These are phyloP conservation scores for Basipetospora chlamydospora DNA, from an alignment of 2,329 filamentous ascomycete species.

Conservation along the genomic window DNA sequence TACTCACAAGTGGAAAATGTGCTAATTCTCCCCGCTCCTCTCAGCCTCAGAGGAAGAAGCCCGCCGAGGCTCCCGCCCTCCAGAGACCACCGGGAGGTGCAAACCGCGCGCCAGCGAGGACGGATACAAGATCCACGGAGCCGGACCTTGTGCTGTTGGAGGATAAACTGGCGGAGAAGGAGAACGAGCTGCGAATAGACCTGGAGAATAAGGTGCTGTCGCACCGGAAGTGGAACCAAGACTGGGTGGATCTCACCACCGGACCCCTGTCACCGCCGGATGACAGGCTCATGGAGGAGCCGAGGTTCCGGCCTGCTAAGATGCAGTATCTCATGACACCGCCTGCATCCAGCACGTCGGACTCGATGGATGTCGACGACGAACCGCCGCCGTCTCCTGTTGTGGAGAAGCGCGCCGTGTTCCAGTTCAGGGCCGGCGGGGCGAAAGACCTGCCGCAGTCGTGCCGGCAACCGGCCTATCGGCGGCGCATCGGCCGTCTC, in stretches of 20 bases:
- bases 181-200: conserved; percentile 65
- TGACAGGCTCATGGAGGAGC: conserved; percentile 46
- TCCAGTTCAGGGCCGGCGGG: conserved; percentile 30
- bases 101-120: conserved; percentile 53
- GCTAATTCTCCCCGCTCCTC: conserved; percentile 10
- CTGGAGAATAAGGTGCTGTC: conserved; percentile 79
- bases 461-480: conserved; percentile 48
- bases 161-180: conserved; percentile 66
- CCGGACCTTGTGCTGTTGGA: conserved; percentile 64
- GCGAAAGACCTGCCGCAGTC: conserved; percentile 23
- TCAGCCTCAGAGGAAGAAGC: conserved; percentile 51
- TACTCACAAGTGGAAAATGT: no score
- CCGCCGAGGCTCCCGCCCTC: conserved; percentile 42
- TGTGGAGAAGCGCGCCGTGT: conserved; percentile 18
- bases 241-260: conserved; percentile 77
- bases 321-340: conserved; percentile 57
- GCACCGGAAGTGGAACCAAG: conserved; percentile 82
- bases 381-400: conserved; percentile 14
- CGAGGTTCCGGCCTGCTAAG: conserved; percentile 56
- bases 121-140: conserved; percentile 58
- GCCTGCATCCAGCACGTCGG: conserved; percentile 39
- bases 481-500: conserved; percentile 70
- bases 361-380: conserved; percentile 42
- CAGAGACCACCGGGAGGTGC: conserved; percentile 49
- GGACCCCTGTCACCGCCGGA: conserved; percentile 68